Conservation (phyloP, 805 yeast species). For the Saccharomycopsis fodiens region DNA sequence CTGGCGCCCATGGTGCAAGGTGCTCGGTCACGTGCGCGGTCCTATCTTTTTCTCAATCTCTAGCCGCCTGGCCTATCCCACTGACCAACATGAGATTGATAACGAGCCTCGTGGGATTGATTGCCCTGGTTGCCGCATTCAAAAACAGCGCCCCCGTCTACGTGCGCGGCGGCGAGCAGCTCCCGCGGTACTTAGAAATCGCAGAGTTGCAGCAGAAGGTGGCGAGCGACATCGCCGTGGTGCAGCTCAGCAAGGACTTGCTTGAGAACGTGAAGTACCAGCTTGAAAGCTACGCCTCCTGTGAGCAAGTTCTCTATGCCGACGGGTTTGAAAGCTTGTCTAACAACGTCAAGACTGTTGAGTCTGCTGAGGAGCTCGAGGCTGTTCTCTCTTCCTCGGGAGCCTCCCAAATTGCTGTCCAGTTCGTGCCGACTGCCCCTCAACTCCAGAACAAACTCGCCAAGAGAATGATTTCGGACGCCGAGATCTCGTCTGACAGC, state of each 20-base stretch:
- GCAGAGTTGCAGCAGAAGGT: background rate
- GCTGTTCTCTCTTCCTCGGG: background rate
- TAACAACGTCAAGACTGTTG: background rate
- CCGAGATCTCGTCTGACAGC: constrained; percentile 10
- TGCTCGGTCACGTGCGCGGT: no score
- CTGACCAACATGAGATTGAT: background rate
- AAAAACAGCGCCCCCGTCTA: constrained; percentile 13
- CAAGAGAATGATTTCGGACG: constrained; percentile 4
- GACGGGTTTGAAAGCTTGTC: background rate
- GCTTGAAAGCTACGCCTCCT: background rate
- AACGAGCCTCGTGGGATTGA: background rate
- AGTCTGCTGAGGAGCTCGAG: background rate
- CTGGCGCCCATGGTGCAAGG: no score
- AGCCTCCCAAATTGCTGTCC: constrained; percentile 3
- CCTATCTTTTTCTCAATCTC: no score
- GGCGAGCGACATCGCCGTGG: constrained; percentile 2
- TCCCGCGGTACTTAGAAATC: constrained; percentile 6
- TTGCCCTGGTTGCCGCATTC: constrained; percentile 3
- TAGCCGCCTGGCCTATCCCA: no score
- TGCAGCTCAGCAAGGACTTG: constrained; percentile 9
- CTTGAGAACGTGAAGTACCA: constrained; percentile 1
- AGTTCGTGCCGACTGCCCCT: constrained; percentile 7
- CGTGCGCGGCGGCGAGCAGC: background rate
- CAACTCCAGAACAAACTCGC: background rate
- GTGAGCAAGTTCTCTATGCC: background rate